A percentile compares a stretch with the other conserved stretches of the same genome.
Evolutionary conservation across 495 filamentous ascomycete genomes (phyloP).

Genomic region (Aspergillus carlsbadensis): DNA sequence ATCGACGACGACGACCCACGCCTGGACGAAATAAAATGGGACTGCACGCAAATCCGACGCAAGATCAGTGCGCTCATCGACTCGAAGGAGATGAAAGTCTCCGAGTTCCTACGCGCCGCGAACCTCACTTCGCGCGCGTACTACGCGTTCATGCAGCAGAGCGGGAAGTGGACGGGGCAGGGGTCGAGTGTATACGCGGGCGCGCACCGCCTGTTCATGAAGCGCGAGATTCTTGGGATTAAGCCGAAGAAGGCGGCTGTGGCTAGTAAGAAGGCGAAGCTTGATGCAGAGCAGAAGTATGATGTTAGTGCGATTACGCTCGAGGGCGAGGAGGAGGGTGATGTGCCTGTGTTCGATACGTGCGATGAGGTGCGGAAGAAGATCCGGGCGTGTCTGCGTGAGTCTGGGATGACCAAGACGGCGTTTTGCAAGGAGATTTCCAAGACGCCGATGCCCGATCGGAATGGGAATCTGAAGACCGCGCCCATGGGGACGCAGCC

Average conservation of each 20-base stretch:
- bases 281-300: conserved; percentile 1
- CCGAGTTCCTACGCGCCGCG: conserved; percentile 11
- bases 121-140: conserved; percentile 5
- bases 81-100: conserved; percentile 9
- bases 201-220: neutral
- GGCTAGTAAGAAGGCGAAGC: neutral
- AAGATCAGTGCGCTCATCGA: conserved; percentile 15
- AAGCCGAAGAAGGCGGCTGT: conserved; percentile 1
- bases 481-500: no score
- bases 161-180: conserved; percentile 7
- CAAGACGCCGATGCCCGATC: neutral
- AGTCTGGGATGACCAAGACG: conserved; percentile 3
- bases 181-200: conserved; percentile 5
- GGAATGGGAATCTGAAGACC: no score
- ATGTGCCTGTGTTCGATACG: conserved; percentile 9
- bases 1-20: conserved; percentile 6
- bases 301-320: conserved; percentile 13
- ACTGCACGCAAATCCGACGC: conserved; percentile 9
- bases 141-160: conserved; percentile 13
- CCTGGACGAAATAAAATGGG: conserved; percentile 3
- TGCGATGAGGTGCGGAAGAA: conserved; percentile 20
- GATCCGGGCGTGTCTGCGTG: conserved; percentile 8
- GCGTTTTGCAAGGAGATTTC: conserved; percentile 14
- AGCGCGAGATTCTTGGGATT: conserved; percentile 7
- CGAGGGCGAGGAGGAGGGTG: conserved; percentile 4